Evolutionary conservation across 257 asterid species (phyloP).

Genomic region (Solanum clarkiae): DNA sequence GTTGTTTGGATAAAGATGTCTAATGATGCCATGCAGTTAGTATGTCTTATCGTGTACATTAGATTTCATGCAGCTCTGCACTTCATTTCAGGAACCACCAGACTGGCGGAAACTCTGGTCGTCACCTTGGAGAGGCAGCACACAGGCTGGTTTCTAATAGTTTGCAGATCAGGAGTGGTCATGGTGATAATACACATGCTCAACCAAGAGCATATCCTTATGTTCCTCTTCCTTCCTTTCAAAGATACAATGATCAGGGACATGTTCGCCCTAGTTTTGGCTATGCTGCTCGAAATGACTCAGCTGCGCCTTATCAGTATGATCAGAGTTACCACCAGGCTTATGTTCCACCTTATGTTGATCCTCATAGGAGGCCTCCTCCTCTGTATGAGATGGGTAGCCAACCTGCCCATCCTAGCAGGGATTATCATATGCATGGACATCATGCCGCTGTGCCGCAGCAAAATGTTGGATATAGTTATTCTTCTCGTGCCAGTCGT

Average conservation of each 20-base stretch:
- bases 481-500: conserved; percentile 20
- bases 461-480: conserved; percentile 28
- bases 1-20: not conserved
- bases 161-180: conserved; percentile 31
- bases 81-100: conserved; percentile 22
- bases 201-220: conserved; percentile 27
- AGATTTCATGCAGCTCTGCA: not conserved
- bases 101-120: conserved; percentile 54
- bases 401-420: conserved; percentile 13
- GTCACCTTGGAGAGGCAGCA: conserved; percentile 86
- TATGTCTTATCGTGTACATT: not conserved
- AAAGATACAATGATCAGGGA: conserved; percentile 20
- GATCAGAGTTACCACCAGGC: conserved; percentile 35
- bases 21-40: not conserved
- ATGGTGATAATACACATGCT: conserved; percentile 19
- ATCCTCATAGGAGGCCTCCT: conserved; percentile 25
- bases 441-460: conserved; percentile 25
- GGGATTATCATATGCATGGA: conserved; percentile 35
- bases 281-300: conserved; percentile 20
- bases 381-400: conserved; percentile 17
- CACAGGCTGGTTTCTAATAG: conserved; percentile 76
- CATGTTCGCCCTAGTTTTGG: conserved; percentile 19
- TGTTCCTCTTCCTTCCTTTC: conserved; percentile 17
- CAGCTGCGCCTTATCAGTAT: conserved; percentile 19
- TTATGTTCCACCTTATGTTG: conserved; percentile 21